These are phyloP conservation scores for Luffa acutangula DNA, from an alignment of 306 rosid species.

Conservation along the genomic window DNA sequence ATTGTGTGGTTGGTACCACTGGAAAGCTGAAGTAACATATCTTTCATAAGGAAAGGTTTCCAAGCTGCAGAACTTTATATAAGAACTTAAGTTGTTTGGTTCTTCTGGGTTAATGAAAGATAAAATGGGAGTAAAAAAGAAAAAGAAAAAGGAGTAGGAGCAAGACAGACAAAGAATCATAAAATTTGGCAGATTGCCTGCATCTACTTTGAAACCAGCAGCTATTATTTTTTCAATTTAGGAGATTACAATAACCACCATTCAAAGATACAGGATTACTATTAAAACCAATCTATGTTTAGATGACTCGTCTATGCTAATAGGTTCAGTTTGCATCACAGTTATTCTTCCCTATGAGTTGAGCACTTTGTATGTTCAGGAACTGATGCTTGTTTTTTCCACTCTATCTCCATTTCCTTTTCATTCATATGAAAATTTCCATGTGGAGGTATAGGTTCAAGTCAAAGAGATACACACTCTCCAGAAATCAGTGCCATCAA, in stretches of 20 bases:
- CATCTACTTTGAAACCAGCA: neutral
- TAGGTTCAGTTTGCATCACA: neutral
- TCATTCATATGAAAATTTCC: neutral
- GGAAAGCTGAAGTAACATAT: neutral
- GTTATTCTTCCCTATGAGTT: neutral
- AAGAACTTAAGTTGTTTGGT: neutral
- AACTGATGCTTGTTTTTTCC: neutral
- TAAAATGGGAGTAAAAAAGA: neutral
- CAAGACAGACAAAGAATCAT: neutral
- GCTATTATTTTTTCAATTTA: neutral
- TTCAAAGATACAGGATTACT: neutral
- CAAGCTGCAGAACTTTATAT: neutral
- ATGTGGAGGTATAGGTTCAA: conserved; percentile 32
- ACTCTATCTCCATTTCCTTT: neutral
- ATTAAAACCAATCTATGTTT: neutral
- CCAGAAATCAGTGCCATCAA: conserved; percentile 16
- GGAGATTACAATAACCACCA: neutral
- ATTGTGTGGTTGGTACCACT: neutral
- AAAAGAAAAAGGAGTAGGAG: neutral
- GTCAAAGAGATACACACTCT: conserved; percentile 20
- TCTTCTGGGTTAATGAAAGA: neutral
- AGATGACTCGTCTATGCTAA: neutral
- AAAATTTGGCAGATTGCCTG: neutral
- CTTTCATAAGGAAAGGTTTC: neutral
- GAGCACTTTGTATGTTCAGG: neutral